A percentile compares a stretch with the other conserved stretches of the same genome.
Evolutionary conservation across 176 grass and related monocot species (phyloP).

Genomic region (Aegilops umbellulata): DNA sequence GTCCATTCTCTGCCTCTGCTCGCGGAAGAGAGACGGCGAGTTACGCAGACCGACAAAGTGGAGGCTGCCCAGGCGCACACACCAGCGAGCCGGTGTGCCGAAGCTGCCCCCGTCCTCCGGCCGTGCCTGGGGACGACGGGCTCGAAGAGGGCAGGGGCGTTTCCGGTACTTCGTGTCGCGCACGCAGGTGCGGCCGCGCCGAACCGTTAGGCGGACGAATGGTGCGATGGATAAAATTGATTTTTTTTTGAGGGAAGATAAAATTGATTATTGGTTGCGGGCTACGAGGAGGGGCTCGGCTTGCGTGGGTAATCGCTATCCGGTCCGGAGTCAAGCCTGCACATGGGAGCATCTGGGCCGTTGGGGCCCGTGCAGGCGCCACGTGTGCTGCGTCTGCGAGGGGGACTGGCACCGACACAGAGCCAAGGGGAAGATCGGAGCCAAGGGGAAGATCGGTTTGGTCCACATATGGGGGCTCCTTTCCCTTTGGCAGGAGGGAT

Average conservation of each 20-base stretch:
- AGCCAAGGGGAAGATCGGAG: not conserved
- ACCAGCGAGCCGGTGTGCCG: not conserved
- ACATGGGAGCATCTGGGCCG: constrained; percentile 32
- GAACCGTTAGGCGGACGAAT: constrained; percentile 10
- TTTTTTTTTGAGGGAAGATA: too few relatives aligned
- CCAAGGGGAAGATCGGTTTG: not conserved
- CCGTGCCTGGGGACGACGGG: not conserved
- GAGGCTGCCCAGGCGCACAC: constrained; percentile 12
- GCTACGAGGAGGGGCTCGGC: not conserved
- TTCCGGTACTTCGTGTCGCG: not conserved
- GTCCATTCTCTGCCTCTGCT: not conserved
- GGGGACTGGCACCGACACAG: not conserved
- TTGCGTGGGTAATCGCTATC: too few relatives aligned
- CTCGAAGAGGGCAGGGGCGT: not conserved
- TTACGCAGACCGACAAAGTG: constrained; percentile 3
- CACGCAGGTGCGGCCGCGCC: not conserved
- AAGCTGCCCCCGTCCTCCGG: not conserved
- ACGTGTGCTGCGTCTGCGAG: not conserved
- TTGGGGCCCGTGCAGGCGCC: not conserved
- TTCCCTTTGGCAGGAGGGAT: not conserved
- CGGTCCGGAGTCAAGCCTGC: constrained; percentile 2
- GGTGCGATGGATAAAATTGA: too few relatives aligned
- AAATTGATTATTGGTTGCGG: not conserved
- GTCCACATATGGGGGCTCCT: too few relatives aligned
- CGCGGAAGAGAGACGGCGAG: not conserved